Base-by-base conservation (phyloP, 768 basidiomycete genomes). In the Mycena chlorophos region DNA sequence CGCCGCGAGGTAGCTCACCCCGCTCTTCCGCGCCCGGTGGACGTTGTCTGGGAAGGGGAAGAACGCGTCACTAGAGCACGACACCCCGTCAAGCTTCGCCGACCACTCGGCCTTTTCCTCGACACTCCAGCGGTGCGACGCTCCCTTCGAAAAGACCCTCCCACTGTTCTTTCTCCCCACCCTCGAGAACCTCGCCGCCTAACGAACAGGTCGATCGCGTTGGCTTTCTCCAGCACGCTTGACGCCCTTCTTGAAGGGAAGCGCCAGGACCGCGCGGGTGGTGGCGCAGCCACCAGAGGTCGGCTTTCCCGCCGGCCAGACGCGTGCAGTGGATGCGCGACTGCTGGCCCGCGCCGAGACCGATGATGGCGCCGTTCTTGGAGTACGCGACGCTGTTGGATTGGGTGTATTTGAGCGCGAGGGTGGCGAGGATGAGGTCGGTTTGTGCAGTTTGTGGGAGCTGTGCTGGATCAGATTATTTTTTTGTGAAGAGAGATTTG, bases 11-110 rank as follows among this genome's bases (percentile, higher is more conserved):
- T 97, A 98, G 68, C 75, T 84, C 47, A 94, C 95, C 0, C 97
- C 97, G 58, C 93, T 95, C 79, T 90, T 88, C 71, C 83, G 80
- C 49, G 93, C 91, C 42, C 97, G 81, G 69, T 98, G 91, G 29
- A 99, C 96, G 64, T 98, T 99, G 68, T 99, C 97, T 13, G 96
- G 83, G 85, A 98, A 98, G 17, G 97, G 97, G 94, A 98, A 98
- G 83, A 99, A 99, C 49, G 96, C 97, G 63, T 99, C 97, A 57
- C 92, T 94, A 28, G 91, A 91, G 73, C 97, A 96, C 5, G 90
- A 86, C 49, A 98, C 96, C 20, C 85, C 90, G 56, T 88, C 86
- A 54, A 98, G 75, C 74, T 87, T 75, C 43, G 64, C 71, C 49
- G 83, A 84, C 83, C 94, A 95, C 50, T 82, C 81, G 66, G 78